These are phyloP conservation scores for Staphylotrichum longicolle DNA, from an alignment of 495 filamentous ascomycete species.

Conservation along the genomic window DNA sequence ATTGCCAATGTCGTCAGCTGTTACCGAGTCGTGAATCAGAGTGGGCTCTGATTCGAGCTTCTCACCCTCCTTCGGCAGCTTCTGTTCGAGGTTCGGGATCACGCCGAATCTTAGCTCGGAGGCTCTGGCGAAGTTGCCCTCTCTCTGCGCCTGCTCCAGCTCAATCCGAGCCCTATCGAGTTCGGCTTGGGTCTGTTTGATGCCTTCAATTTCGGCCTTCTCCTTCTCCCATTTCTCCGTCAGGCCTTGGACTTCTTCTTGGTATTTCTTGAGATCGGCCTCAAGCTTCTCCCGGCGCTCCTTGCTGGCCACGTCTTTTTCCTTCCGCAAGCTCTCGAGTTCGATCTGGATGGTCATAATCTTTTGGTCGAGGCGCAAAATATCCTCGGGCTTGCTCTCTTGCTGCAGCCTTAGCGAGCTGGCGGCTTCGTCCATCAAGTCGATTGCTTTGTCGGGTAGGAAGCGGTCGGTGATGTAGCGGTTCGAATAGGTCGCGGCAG, in stretches of 20 bases:
- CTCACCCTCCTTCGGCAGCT: constrained; percentile 74
- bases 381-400: constrained; percentile 93
- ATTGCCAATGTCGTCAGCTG: constrained; percentile 85
- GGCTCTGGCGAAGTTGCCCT: constrained; percentile 86
- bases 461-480: constrained; percentile 96
- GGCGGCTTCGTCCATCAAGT: constrained; percentile 93
- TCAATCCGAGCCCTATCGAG: constrained; percentile 82
- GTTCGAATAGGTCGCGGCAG: constrained; percentile 88
- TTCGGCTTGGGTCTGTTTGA: constrained; percentile 82
- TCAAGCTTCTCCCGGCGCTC: constrained; percentile 88
- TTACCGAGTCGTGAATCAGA: constrained; percentile 89
- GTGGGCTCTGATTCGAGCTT: constrained; percentile 45
- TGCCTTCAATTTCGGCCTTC: constrained; percentile 71
- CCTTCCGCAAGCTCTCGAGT: constrained; percentile 90
- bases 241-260: constrained; percentile 64
- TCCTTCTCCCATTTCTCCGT: constrained; percentile 89
- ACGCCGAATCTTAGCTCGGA: constrained; percentile 82
- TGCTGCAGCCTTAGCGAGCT: constrained; percentile 88
- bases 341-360: constrained; percentile 98
- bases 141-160: constrained; percentile 80
- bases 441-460: constrained; percentile 94
- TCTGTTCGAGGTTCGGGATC: constrained; percentile 76
- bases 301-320: constrained; percentile 81
- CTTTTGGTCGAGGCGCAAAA: constrained; percentile 83
- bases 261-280: constrained; percentile 65